Percentiles rank a stretch among this genome's conserved stretches.
Evolutionary conservation across 2,329 filamentous ascomycete species (phyloP).

Genomic region (Paecilomyces variotii): DNA sequence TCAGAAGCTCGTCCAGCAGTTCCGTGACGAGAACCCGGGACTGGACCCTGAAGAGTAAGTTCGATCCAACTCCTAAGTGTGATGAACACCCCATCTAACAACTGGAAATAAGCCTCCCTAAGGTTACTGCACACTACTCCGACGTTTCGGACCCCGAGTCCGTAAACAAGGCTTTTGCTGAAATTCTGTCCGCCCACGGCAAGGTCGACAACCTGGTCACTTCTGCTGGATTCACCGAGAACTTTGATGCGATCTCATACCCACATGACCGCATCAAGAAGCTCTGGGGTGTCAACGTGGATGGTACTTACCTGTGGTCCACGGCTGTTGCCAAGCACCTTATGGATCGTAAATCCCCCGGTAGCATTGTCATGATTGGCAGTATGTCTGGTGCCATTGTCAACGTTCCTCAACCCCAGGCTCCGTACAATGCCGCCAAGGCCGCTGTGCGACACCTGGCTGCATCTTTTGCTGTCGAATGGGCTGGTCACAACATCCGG

Average conservation of each 20-base stretch:
- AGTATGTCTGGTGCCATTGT: slow-evolving; percentile 93
- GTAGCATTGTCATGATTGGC: slow-evolving; percentile 89
- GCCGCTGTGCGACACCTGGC: slow-evolving; percentile 85
- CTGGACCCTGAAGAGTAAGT: slow-evolving; percentile 56
- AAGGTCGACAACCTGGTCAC: slow-evolving; percentile 89
- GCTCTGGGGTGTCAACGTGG: slow-evolving; percentile 90
- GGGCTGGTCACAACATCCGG: slow-evolving; percentile 78
- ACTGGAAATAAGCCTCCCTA: slow-evolving; percentile 53
- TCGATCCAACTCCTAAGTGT: not conserved
- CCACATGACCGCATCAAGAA: slow-evolving; percentile 86
- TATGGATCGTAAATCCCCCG: slow-evolving; percentile 68
- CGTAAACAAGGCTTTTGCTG: slow-evolving; percentile 64
- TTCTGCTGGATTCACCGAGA: slow-evolving; percentile 94
- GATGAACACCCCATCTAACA: not conserved
- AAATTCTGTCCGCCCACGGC: slow-evolving; percentile 63
- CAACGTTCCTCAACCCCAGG: slow-evolving; percentile 91
- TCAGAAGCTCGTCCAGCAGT: slow-evolving; percentile 62
- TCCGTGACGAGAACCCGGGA: slow-evolving; percentile 71
- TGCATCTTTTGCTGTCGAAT: slow-evolving; percentile 83
- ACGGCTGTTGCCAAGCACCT: slow-evolving; percentile 78
- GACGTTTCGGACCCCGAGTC: slow-evolving; percentile 77
- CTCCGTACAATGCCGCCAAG: slow-evolving; percentile 87
- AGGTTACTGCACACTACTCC: slow-evolving; percentile 81
- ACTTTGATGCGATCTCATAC: slow-evolving; percentile 86
- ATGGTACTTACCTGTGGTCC: slow-evolving; percentile 84